Evolutionary conservation across 345 rosid genomes (phyloP), one percentile per base, ranked within the genome.

Genomic region (Sisymbrium irio): DNA sequence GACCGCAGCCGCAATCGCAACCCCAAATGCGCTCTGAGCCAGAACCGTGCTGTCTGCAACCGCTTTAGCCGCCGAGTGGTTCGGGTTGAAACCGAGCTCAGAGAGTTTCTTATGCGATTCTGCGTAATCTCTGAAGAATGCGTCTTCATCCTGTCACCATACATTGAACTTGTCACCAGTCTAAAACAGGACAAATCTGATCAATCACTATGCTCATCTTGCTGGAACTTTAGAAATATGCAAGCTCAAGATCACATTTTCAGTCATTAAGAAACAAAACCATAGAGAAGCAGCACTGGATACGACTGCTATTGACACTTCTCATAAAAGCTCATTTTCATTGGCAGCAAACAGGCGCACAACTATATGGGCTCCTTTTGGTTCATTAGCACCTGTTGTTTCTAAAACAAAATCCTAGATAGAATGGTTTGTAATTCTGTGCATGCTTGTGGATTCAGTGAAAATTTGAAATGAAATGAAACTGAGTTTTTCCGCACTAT

Each of bases 71-170:
- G 47, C 80, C 5, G 90, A 82, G 50, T 85, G 73, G 19, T 62
- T 37, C 4, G 86, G 88, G 49, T 70, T 67, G 71, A 91, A 94
- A 39, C 97, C 95, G 17, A 91, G 89, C 73, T 91, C 99, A 0
- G 97, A 94, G 51, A 94, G 97, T 78, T 85, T 95, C 88, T 91
- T 91, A 70, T 91, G 97, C 0, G 99, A 85, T 25, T 57, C 80
- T 0, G 87, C 92, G 30, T 89, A 95, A 59, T 89, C 97, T 76
- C 71, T 84, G 49, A 89, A 91, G 84, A 94, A 88, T 53, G 85
- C 86, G 28, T 88, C 97, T 80, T 91, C 97, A 51, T 91, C 98
- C 97, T 94, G 85, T 18, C 76, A 81, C 19, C 9, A 37, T 49
- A 57, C 2, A n/a, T 0, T 15, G 11, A 55, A 17, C 40, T 58